Conservation (phyloP, 2,329 filamentous ascomycete genomes). For the Fusarium multiceps region DNA sequence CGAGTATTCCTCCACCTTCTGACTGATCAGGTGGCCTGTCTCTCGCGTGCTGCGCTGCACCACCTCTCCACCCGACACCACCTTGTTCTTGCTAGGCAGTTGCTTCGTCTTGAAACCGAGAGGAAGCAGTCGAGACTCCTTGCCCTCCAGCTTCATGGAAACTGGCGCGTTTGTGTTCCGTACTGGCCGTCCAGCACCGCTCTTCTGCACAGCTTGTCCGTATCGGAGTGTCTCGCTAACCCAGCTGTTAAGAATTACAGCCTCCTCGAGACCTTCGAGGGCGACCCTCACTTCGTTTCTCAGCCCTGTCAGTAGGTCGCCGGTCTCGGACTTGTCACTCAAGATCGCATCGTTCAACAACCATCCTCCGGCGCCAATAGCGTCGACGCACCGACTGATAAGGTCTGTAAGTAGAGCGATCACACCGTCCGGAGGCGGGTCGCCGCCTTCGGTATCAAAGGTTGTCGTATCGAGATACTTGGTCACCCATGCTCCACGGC, state of each 20-base stretch:
- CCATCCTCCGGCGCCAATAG: slow-evolving; percentile 80
- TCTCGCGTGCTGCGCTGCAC: slow-evolving; percentile 76
- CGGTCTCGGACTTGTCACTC: slow-evolving; percentile 64
- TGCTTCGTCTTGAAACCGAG: slow-evolving; percentile 75
- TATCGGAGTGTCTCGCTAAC: slow-evolving; percentile 75
- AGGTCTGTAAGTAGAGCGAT: slow-evolving; percentile 78
- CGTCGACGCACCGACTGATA: slow-evolving; percentile 78
- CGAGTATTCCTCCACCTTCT: slow-evolving; percentile 84
- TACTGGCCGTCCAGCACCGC: slow-evolving; percentile 42
- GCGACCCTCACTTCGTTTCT: slow-evolving; percentile 77
- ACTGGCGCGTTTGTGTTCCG: slow-evolving; percentile 58
- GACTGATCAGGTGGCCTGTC: slow-evolving; percentile 80
- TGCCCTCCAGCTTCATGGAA: slow-evolving; percentile 54
- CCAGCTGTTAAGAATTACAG: slow-evolving; percentile 71
- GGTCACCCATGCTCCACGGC: slow-evolving; percentile 80
- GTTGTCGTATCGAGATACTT: slow-evolving; percentile 72
- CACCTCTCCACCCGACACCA: slow-evolving; percentile 76
- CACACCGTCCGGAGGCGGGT: slow-evolving; percentile 70
- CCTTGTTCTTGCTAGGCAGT: slow-evolving; percentile 64
- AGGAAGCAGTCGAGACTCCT: slow-evolving; percentile 69
- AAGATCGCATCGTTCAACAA: slow-evolving; percentile 69
- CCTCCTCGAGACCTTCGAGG: slow-evolving; percentile 77
- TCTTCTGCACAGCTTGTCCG: slow-evolving; percentile 56
- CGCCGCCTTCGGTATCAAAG: slow-evolving; percentile 56
- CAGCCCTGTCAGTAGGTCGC: slow-evolving; percentile 73